A percentile compares a stretch with the other conserved stretches of the same genome.
Conservation (phyloP, 75 land plant genomes). For the Picea sitchensis region DNA sequence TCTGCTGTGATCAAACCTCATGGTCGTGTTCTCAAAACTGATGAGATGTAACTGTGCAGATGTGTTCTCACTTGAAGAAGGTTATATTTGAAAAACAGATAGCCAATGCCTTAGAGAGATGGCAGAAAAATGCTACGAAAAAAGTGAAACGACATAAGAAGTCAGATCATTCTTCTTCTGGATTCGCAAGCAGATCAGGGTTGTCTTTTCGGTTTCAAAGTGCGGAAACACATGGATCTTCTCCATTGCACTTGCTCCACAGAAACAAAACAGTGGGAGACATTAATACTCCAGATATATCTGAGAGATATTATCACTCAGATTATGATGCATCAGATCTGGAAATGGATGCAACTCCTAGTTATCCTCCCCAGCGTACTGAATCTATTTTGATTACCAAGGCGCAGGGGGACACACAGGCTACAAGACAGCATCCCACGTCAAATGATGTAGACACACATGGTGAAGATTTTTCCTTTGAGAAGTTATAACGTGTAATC, state of each 20-base stretch:
- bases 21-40: not conserved
- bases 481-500: not conserved
- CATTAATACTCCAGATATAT: not conserved
- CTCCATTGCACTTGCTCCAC: not conserved
- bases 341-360: not conserved
- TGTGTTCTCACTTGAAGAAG: conserved; percentile 14
- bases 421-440: not conserved
- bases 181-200: not conserved
- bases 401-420: not conserved
- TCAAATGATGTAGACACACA: not conserved
- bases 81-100: conserved; percentile 29
- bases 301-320: not conserved
- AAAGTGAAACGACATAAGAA: not conserved
- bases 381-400: not conserved
- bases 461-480: not conserved
- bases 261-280: conserved; percentile 3
- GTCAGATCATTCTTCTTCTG: not conserved
- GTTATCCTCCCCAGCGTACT: not conserved
- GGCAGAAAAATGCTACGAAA: conserved; percentile 12
- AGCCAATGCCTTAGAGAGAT: conserved; percentile 25
- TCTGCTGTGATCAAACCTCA: too few species aligned
- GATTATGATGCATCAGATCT: not conserved
- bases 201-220: not conserved
- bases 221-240: not conserved
- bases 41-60: conserved; percentile 2